Evolutionary conservation across 2,329 filamentous ascomycete genomes (phyloP), one percentile per base, ranked within the genome.

Genomic region (Paraconiothyrium sp.): DNA sequence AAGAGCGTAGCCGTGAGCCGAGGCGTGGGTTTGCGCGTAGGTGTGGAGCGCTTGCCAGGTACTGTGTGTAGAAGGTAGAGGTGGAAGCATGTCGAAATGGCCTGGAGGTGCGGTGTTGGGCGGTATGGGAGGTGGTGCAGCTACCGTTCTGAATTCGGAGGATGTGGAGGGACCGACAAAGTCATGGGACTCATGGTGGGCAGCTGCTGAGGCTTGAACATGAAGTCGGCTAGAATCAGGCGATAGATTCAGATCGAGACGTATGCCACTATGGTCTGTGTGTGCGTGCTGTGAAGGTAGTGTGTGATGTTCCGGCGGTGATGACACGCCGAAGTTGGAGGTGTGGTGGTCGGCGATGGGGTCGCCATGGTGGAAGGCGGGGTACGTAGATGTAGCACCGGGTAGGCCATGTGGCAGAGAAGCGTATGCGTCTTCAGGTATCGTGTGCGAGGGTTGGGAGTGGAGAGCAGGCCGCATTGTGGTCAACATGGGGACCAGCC

Each of bases 1-100:
- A 20, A 78, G 65, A 1, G 75, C 75, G 57, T 78, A 78, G 14
- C 75, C 75, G 49, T 78, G 73, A 16, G 67, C 60, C 0, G 74
- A 67, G n/a, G 75, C 75, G 57, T 77, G 72, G 24, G 65, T 66
- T 61, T 78, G 74, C 9, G 74, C 75, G 54, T 68, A 75, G 30
- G 70, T 67, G 63, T 76, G 71, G 2, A 78, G 70, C 3, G 68
- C 67, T 48, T 73, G 70, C 72, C 72, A 76, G 9, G 69, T 69
- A 9, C 63, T 52, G 48, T 76, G 74, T 1, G 67, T 71, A 8
- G 66, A 72, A 14, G 57, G n/a, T 2, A 66, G 61, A 0, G 75
- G 75, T 8, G 75, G 71, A 1, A 71, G 65, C 74, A 77, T 76
- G 47, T 74, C 72, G 61, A 74, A 76, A 1, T 68, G 58, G 34